A percentile compares a stretch with the other conserved stretches of the same genome.
These are phyloP conservation scores for Macrolepiota dolichaula DNA, from an alignment of 768 basidiomycete species.

Conservation along the genomic window DNA sequence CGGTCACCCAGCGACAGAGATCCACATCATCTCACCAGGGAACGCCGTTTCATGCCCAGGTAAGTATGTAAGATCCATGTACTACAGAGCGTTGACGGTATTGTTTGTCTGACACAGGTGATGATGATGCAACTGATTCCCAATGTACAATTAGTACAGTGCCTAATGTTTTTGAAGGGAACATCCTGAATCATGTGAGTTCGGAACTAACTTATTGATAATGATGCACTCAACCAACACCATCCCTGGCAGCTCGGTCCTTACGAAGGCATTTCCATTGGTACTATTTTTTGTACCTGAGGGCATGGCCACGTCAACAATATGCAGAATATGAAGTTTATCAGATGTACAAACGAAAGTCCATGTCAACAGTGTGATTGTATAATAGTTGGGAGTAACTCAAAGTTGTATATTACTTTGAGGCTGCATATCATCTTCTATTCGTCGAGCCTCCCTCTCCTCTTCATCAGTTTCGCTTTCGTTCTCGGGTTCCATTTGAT, in stretches of 20 bases:
- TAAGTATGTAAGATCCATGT: conserved; percentile 11
- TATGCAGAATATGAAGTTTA: neutral
- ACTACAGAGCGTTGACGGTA: neutral
- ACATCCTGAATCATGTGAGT: conserved; percentile 50
- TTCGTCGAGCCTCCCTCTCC: conserved; percentile 51
- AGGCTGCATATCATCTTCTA: conserved; percentile 24
- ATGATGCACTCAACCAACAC: neutral
- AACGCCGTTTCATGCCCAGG: conserved; percentile 35
- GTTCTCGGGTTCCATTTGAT: conserved; percentile 44
- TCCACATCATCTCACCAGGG: conserved; percentile 44
- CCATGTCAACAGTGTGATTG: neutral
- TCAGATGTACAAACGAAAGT: neutral
- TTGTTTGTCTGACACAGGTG: conserved; percentile 20
- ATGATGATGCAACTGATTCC: conserved; percentile 52
- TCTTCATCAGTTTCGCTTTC: conserved; percentile 48
- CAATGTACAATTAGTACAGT: conserved; percentile 55
- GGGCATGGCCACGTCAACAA: neutral
- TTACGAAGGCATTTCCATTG: conserved; percentile 52
- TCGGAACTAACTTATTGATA: neutral
- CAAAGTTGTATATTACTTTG: neutral
- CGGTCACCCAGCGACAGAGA: conserved; percentile 49
- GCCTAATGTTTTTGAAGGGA: conserved; percentile 46
- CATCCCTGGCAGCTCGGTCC: conserved; percentile 37
- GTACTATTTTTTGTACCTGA: conserved; percentile 38
- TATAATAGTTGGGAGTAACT: neutral